A percentile compares a stretch with the other conserved stretches of the same genome.
Conservation (phyloP, 2,329 filamentous ascomycete genomes). For the Apiospora arundinis region DNA sequence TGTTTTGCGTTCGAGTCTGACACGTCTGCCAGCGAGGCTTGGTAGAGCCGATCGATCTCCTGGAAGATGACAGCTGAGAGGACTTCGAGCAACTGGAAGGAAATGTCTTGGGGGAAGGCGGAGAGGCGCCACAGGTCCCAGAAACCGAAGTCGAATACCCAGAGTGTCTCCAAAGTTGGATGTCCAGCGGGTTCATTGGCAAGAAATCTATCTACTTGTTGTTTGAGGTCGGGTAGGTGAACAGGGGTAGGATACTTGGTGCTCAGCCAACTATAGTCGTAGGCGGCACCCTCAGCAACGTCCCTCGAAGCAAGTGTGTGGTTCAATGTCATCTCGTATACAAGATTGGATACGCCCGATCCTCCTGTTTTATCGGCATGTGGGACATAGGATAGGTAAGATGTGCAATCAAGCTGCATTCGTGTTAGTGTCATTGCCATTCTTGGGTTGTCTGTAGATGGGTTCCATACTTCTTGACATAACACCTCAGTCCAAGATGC, state of each 20-base stretch:
- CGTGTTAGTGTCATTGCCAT: constrained; percentile 26
- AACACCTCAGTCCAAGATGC: constrained; percentile 54
- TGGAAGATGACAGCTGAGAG: constrained; percentile 49
- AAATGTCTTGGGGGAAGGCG: constrained; percentile 49
- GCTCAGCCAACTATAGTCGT: constrained; percentile 50
- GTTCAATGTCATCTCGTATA: constrained; percentile 56
- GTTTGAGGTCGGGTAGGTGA: constrained; percentile 48
- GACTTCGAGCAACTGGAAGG: constrained; percentile 45
- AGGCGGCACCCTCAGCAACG: constrained; percentile 42
- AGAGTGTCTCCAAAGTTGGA: constrained; percentile 55
- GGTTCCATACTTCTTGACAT: constrained; percentile 49
- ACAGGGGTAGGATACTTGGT: constrained; percentile 50
- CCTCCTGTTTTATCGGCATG: constrained; percentile 54
- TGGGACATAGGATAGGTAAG: constrained; percentile 54
- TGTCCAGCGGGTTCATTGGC: constrained; percentile 40
- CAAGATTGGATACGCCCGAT: constrained; percentile 59
- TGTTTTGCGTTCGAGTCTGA: not conserved
- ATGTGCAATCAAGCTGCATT: constrained; percentile 53
- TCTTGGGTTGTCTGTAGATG: not conserved
- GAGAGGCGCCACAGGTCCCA: constrained; percentile 63
- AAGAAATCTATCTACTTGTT: constrained; percentile 55
- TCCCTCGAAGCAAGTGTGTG: constrained; percentile 36
- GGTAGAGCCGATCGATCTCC: constrained; percentile 55
- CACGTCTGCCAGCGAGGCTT: constrained; percentile 43
- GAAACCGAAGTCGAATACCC: constrained; percentile 59